Percentiles rank a stretch among this genome's conserved stretches.
Conservation (phyloP, 805 yeast genomes). For the Starmerella cellae region DNA sequence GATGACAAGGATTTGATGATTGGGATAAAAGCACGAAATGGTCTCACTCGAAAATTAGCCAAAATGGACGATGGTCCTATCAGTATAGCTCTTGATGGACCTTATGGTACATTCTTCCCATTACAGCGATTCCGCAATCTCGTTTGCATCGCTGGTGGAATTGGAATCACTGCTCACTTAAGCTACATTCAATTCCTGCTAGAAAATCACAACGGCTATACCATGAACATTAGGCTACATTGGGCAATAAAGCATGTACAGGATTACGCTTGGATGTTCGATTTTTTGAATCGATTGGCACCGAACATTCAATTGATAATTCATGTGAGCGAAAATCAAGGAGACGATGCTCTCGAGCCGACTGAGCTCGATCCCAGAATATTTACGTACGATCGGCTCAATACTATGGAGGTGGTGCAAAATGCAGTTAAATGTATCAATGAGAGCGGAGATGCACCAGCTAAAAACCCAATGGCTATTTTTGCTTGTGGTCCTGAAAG, state of each 20-base stretch:
- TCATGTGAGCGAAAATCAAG: neutral
- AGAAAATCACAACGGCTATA: neutral
- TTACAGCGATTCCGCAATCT: conserved; percentile 31
- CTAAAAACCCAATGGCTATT: conserved; percentile 6
- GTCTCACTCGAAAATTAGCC: conserved; percentile 14
- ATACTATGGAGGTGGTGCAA: neutral
- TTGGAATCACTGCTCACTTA: conserved; percentile 43
- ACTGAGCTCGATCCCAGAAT: too few relatives aligned
- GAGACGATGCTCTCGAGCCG: too few relatives aligned
- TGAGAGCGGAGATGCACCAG: neutral
- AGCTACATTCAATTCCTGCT: conserved; percentile 11
- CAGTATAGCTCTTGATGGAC: conserved; percentile 43
- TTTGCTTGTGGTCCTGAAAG: conserved; percentile 18
- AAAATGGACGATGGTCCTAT: conserved; percentile 19
- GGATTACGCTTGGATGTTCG: conserved; percentile 10
- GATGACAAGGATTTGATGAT: conserved; percentile 6
- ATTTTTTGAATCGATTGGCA: conserved; percentile 1
- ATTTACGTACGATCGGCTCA: too few relatives aligned
- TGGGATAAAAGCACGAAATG: conserved; percentile 13
- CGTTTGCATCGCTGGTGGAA: conserved; percentile 43
- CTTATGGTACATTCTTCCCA: conserved; percentile 34
- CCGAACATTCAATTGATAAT: neutral
- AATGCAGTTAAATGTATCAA: neutral
- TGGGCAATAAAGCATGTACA: conserved; percentile 15
- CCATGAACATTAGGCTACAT: conserved; percentile 6